Percentiles rank a stretch among this genome's conserved stretches.
Evolutionary conservation across 345 rosid genomes (phyloP).

Genomic region (Salix brachista): DNA sequence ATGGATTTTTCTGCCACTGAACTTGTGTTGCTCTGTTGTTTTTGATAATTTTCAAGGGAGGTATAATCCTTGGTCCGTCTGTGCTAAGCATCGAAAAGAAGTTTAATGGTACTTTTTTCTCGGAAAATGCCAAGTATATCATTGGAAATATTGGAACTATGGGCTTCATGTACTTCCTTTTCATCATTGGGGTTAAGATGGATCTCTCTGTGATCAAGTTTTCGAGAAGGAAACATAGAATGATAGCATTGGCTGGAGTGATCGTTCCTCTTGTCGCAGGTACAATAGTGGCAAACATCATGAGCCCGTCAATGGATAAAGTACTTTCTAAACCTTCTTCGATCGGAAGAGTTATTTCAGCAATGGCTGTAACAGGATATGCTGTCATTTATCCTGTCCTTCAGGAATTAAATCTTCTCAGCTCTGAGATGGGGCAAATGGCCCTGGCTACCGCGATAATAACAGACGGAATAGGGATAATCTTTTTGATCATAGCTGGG

Average conservation of each 20-base stretch:
- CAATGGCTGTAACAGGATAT: conserved; percentile 14
- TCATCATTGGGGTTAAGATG: conserved; percentile 20
- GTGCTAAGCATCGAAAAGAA: conserved; percentile 43
- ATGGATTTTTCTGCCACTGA: neutral
- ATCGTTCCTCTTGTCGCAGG: neutral
- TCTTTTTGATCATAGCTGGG: conserved; percentile 7
- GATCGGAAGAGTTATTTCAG: neutral
- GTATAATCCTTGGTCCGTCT: conserved; percentile 72
- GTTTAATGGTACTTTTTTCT: conserved; percentile 32
- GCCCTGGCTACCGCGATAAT: conserved; percentile 10
- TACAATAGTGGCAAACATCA: neutral
- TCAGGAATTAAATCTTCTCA: conserved; percentile 24
- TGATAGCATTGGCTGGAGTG: neutral
- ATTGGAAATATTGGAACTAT: conserved; percentile 42
- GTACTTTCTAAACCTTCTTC: conserved; percentile 7
- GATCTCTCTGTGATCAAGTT: conserved; percentile 7
- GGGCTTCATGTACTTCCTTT: conserved; percentile 23
- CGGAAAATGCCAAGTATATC: conserved; percentile 40
- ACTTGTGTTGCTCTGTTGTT: too few relatives aligned
- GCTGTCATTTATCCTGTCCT: conserved; percentile 20
- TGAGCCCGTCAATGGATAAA: conserved; percentile 10
- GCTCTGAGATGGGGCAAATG: conserved; percentile 29
- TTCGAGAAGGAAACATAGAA: conserved; percentile 13
- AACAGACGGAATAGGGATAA: conserved; percentile 6
- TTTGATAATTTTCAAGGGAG: conserved; percentile 48